Base-by-base conservation (phyloP, 2,329 filamentous ascomycete species). In the Colletotrichum sp. region DNA sequence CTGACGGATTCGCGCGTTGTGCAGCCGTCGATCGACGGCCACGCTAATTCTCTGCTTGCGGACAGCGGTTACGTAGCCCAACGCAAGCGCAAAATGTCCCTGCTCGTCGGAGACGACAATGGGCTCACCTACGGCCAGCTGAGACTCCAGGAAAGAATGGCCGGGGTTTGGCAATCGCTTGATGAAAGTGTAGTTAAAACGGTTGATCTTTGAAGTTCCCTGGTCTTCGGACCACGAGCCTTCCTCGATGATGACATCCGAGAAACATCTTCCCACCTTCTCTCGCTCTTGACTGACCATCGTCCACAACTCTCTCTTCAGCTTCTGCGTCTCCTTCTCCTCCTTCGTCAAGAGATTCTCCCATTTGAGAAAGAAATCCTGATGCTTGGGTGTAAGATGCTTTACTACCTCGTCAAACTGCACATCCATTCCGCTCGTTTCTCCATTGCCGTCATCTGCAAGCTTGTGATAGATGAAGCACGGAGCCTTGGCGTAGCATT, bases 381-480 rank as follows among this genome's bases (percentile, higher is more conserved):
- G 92, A 81, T 98, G 94, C 0, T 86, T 87, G 2, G 93, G 89
- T 8, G 91, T 94, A n/a, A 98, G 88, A 81, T 98, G 94, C 75
- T 90, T 90, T 67, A 98, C 93, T 8, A 95, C 87, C 77, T 97
- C 94, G 68, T 95, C 92, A 81, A 98, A 99, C 79, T 94, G 94
- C 34, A 93, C 91, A 61, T 93, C 92, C 83, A 98, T 91, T 22
- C 94, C 95, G 78, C 96, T 96, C 0, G 92, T 93, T 78, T 97
- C 94, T 7, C 93, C 94, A 73, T 94, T 90, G 5, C 97, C 97
- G 80, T 94, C 90, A 80, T 99, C 97, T 2, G 94, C 92, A 5
- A 99, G 90, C 80, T 95, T 96, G 84, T 99, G 96, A 82, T 98
- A 99, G 27, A 96, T 92, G 82, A 98, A 98, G 83, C 97, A 99